These are phyloP conservation scores for Onygenales sp. DNA, from an alignment of 2,329 filamentous ascomycete species.

Conservation along the genomic window DNA sequence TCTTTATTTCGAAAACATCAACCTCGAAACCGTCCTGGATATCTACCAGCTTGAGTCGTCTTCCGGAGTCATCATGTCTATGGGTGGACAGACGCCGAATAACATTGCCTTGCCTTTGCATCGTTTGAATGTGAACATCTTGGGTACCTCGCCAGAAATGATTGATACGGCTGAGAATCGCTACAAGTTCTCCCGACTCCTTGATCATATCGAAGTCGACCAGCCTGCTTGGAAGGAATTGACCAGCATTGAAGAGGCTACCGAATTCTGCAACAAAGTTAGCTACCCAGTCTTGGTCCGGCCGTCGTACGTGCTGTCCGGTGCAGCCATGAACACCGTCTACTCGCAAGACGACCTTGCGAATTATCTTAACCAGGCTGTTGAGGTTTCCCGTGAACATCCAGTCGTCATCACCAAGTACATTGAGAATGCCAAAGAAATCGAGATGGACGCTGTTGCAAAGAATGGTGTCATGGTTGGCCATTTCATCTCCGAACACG, in stretches of 20 bases:
- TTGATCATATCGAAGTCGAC: conserved; percentile 88
- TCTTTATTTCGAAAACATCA: conserved; percentile 95
- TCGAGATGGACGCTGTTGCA: conserved; percentile 98
- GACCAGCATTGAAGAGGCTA: conserved; percentile 86
- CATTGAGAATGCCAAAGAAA: conserved; percentile 98
- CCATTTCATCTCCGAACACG: conserved; percentile 97
- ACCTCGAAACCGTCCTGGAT: conserved; percentile 78
- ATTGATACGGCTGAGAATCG: conserved; percentile 96
- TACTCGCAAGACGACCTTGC: conserved; percentile 92
- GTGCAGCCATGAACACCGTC: conserved; percentile 98
- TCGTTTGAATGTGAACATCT: conserved; percentile 79
- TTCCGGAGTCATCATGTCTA: conserved; percentile 79
- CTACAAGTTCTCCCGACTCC: conserved; percentile 97
- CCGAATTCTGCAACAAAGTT: conserved; percentile 76
- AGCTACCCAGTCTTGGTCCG: conserved; percentile 90
- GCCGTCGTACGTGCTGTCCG: conserved; percentile 92
- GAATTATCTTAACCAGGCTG: conserved; percentile 80
- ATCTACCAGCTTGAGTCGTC: conserved; percentile 84
- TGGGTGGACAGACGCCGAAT: conserved; percentile 96
- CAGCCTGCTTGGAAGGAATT: conserved; percentile 98
- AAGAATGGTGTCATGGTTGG: conserved; percentile 81
- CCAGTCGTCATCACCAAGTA: conserved; percentile 99
- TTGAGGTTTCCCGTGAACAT: conserved; percentile 86
- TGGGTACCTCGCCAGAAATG: conserved; percentile 97
- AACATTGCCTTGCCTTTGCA: conserved; percentile 90